Evolutionary conservation across 2,329 filamentous ascomycete genomes (phyloP).

Genomic region (Diaporthe eres): DNA sequence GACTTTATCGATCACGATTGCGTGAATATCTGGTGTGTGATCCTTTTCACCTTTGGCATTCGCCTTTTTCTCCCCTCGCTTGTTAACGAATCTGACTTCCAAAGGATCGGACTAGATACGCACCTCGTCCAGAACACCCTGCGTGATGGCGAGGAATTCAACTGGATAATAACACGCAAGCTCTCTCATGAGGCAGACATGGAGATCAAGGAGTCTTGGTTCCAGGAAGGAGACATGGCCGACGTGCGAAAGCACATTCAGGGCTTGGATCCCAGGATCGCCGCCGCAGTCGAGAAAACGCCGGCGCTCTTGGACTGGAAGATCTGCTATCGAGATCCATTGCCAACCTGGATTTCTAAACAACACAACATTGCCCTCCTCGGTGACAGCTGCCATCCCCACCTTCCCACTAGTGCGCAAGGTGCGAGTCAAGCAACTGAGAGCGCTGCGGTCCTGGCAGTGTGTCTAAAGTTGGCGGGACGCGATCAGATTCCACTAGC

Average conservation of each 20-base stretch:
- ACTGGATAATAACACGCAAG: conserved; percentile 63
- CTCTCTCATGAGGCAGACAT: conserved; percentile 56
- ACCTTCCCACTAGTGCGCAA: conserved; percentile 67
- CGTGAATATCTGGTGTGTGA: conserved; percentile 56
- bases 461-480: conserved; percentile 59
- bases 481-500: conserved; percentile 57
- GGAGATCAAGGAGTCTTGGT: conserved; percentile 63
- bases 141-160: conserved; percentile 58
- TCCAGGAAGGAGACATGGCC: conserved; percentile 61
- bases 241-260: conserved; percentile 55
- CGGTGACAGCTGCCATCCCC: conserved; percentile 68
- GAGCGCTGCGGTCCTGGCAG: conserved; percentile 62
- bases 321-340: conserved; percentile 66
- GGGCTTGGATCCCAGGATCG: conserved; percentile 60
- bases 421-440: conserved; percentile 68
- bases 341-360: conserved; percentile 65
- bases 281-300: conserved; percentile 61
- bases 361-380: conserved; percentile 64
- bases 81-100: neutral
- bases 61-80: neutral
- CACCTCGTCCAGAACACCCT: conserved; percentile 61
- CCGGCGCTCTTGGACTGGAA: conserved; percentile 66
- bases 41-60: conserved; percentile 23
- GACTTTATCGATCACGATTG: conserved; percentile 59
- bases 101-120: conserved; percentile 58